Evolutionary conservation across 371 early-diverging fungal genomes (phyloP).

Genomic region (Zychaea mexicana): DNA sequence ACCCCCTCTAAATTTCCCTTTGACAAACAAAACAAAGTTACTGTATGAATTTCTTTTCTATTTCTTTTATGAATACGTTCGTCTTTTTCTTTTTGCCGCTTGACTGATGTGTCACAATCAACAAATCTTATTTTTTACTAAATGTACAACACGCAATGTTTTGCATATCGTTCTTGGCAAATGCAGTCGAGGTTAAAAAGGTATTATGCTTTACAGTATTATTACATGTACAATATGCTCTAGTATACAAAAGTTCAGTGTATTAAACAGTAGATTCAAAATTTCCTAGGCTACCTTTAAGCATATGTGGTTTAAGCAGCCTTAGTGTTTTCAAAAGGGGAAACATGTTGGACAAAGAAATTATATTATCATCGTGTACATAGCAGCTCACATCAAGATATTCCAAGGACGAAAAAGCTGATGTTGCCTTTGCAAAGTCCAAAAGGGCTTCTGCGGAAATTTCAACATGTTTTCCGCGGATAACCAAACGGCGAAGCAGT

Average conservation of each 20-base stretch:
- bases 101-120: no score
- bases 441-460: background rate
- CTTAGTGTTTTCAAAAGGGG: background rate
- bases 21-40: no score
- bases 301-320: background rate
- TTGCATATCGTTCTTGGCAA: no score
- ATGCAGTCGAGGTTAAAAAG: no score
- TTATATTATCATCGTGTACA: background rate
- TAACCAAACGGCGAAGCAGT: background rate
- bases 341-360: background rate
- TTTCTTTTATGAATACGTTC: background rate
- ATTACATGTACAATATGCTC: no score
- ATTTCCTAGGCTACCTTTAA: no score
- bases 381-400: background rate
- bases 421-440: background rate
- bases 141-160: no score
- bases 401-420: background rate
- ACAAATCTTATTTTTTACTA: no score
- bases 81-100: background rate
- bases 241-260: no score
- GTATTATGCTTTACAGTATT: no score
- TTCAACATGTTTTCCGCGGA: background rate
- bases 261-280: no score
- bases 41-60: slow-evolving; percentile 2
- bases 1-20: background rate